Base-by-base conservation (phyloP, 2,329 filamentous ascomycete species). In the Monosporascus sp. region DNA sequence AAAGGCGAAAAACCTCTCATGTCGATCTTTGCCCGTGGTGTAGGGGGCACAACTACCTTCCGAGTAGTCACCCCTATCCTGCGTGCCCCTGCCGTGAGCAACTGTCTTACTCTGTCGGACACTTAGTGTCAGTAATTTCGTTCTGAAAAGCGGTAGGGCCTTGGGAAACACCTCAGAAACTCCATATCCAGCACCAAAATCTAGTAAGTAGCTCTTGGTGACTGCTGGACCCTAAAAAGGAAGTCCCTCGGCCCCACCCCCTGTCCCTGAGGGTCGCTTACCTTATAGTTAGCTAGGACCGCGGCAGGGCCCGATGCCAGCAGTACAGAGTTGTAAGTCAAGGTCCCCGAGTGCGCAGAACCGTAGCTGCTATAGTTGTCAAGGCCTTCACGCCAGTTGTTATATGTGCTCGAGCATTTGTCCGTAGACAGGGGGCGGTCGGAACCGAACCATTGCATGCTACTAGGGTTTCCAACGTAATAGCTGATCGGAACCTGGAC, bases 1-100 rank as follows among this genome's bases (percentile, higher is more conserved):
- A 39, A 52, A 52, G 24, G 24, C 31, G 50, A 52, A 52, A 46
- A 52, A 52, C 25, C 50, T 18, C 37, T 52, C 50, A 25, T 52
- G 39, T 11, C 50, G 44, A 20, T 52, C 50, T 22, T 37, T 46
- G 3, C 50, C 50, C 5, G 50, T 48, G 22, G 50, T 48, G 45
- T 52, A 52, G 5, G 50, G 39, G 14, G 46, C 45, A 24, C 50
- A 52, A 2, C 18, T 31, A 14, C 43, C 46, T 45, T 52, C 50
- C 5, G 50, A 46, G 37, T 52, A 52, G 24, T 52, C 50, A 18
- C 50, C 50, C 15, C 37, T 15, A 31, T 52, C 50, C 7, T 35
- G 14, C 37, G 31, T 52, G 3, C 39, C 50, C 4, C 37, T 31
- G 5, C 39, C 50, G 11, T 52, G 46, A 8, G 50, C 50, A 6